phyloP scores from a whole-genome alignment of 2,329 filamentous ascomycete genomes.

The Nannizziopsis arthrosporioides region DNA sequence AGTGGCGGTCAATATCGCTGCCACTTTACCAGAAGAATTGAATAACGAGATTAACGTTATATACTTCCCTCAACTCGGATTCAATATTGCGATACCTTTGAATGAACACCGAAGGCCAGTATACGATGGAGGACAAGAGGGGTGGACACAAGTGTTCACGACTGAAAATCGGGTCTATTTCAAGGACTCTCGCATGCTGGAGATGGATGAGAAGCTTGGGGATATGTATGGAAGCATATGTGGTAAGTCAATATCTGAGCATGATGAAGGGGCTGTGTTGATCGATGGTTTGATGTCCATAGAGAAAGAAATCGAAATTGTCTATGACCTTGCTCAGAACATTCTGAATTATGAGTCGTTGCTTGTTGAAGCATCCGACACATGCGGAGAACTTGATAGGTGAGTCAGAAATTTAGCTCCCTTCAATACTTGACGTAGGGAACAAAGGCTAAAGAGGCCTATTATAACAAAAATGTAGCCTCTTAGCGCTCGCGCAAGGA shows the following conservation, averaged over 20 bases:
- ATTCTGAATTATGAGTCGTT: conserved; percentile 58
- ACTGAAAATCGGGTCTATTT: conserved; percentile 66
- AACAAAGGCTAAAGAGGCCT: not conserved
- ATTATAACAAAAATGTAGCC: conserved; percentile 33
- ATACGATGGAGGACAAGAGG: conserved; percentile 53
- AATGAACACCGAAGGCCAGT: conserved; percentile 49
- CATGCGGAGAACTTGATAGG: conserved; percentile 75
- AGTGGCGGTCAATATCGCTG: conserved; percentile 53
- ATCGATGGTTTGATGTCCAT: not conserved
- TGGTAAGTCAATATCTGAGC: conserved; percentile 42
- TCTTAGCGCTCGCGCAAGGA: conserved; percentile 67
- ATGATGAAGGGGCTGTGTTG: not conserved
- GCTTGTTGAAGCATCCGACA: conserved; percentile 59
- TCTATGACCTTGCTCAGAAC: conserved; percentile 60
- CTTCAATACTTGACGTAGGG: not conserved
- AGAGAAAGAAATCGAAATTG: conserved; percentile 83
- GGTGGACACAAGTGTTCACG: conserved; percentile 68
- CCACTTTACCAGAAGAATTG: conserved; percentile 47
- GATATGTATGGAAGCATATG: conserved; percentile 78
- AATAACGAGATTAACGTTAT: conserved; percentile 59
- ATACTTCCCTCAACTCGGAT: conserved; percentile 85
- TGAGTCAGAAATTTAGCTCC: conserved; percentile 17
- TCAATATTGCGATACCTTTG: conserved; percentile 62
- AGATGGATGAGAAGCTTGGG: conserved; percentile 69
- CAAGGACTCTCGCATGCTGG: conserved; percentile 70